phyloP scores from a whole-genome alignment of 805 yeast genomes.

The Nakazawaea molendinolei region DNA sequence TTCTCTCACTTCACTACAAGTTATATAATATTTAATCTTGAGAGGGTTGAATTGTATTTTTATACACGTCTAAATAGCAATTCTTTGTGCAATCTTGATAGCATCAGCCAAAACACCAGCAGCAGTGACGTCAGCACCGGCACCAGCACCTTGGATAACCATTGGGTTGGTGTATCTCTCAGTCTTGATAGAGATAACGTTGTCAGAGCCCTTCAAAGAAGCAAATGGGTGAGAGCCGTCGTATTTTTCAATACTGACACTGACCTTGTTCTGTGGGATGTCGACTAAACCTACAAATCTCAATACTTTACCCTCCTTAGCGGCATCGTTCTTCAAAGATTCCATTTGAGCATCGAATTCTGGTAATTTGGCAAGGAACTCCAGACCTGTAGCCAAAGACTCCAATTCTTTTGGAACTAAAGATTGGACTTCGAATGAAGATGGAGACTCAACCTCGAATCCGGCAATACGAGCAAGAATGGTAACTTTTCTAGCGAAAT shows the following conservation, averaged over 20 bases:
- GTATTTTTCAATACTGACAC: constrained; percentile 86
- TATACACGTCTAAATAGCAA: constrained; percentile 32
- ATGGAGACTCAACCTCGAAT: constrained; percentile 73
- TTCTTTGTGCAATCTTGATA: constrained; percentile 84
- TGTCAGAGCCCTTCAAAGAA: constrained; percentile 90
- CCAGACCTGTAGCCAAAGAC: constrained; percentile 61
- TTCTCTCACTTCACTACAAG: no score
- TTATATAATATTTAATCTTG: no score
- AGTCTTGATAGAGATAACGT: constrained; percentile 86
- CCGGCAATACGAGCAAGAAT: constrained; percentile 94
- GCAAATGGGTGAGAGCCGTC: constrained; percentile 93
- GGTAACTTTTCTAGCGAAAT: constrained; percentile 97
- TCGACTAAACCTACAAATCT: constrained; percentile 93
- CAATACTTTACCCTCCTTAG: constrained; percentile 75
- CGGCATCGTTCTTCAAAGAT: constrained; percentile 72
- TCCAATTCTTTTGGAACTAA: constrained; percentile 86
- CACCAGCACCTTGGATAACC: constrained; percentile 96
- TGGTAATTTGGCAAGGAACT: constrained; percentile 76
- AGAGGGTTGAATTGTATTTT: no score
- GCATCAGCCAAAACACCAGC: constrained; percentile 91
- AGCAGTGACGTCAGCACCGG: constrained; percentile 66
- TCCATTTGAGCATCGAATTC: constrained; percentile 77
- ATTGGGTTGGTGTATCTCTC: constrained; percentile 91
- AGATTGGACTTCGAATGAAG: constrained; percentile 90
- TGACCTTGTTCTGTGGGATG: constrained; percentile 56